These are phyloP conservation scores for Fusarium humuli DNA, from an alignment of 2,329 filamentous ascomycete genomes.

Conservation along the genomic window DNA sequence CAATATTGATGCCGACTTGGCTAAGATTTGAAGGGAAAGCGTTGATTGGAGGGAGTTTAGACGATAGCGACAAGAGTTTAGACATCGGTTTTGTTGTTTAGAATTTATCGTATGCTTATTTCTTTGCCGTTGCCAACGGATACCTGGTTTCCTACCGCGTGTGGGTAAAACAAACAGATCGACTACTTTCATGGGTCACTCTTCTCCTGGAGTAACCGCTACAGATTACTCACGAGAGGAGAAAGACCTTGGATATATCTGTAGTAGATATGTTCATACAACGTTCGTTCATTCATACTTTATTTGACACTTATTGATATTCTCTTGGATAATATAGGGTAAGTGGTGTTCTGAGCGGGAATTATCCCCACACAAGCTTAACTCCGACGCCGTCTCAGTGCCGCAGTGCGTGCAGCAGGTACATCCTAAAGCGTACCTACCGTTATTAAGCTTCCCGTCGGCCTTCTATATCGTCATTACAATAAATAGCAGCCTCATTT, in stretches of 20 bases:
- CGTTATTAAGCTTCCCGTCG: background rate
- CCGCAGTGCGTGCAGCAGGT: background rate
- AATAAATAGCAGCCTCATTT: constrained; percentile 11
- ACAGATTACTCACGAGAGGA: background rate
- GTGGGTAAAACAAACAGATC: background rate
- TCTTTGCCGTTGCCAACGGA: background rate
- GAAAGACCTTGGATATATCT: background rate
- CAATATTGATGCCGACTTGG: constrained; percentile 63
- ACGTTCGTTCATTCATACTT: too few species aligned
- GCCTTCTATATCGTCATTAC: constrained; percentile 34
- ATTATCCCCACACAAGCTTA: background rate
- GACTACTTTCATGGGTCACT: background rate
- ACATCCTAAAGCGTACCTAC: background rate
- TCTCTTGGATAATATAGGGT: background rate
- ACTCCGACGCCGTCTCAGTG: background rate
- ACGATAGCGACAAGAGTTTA: background rate
- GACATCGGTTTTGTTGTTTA: background rate
- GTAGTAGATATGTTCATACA: background rate
- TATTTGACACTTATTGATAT: background rate
- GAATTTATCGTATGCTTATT: background rate
- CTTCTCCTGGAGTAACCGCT: background rate
- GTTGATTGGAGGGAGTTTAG: background rate
- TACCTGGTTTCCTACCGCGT: background rate
- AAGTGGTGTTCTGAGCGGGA: background rate
- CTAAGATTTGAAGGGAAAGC: constrained; percentile 30